Conservation (phyloP, 495 filamentous ascomycete species). For the Hypomontagnella monticulosa region DNA sequence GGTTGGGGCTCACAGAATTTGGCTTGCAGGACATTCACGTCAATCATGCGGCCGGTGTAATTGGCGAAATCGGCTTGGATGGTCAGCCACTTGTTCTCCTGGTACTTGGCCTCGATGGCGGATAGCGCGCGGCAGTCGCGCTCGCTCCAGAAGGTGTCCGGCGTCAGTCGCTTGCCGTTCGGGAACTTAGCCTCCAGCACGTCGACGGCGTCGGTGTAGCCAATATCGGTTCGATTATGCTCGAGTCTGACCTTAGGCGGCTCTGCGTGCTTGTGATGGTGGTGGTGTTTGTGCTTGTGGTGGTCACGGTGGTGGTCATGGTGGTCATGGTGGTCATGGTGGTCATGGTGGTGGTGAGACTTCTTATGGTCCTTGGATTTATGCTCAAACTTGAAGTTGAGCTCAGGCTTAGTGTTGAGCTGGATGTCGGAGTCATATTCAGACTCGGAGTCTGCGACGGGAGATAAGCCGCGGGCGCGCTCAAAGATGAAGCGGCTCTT, state of each 20-base stretch:
- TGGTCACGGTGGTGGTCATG: background rate
- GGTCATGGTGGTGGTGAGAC: background rate
- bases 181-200: conserved; percentile 2
- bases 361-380: too few relatives aligned
- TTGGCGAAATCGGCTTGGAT: conserved; percentile 50
- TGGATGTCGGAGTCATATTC: too few relatives aligned
- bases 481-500: too few relatives aligned
- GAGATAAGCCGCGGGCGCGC: too few relatives aligned
- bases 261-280: background rate
- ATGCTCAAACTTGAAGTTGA: too few relatives aligned
- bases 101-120: conserved; percentile 38
- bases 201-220: background rate
- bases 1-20: background rate
- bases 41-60: conserved; percentile 48
- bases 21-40: conserved; percentile 31
- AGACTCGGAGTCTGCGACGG: too few relatives aligned
- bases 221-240: background rate
- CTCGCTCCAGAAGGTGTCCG: conserved; percentile 41
- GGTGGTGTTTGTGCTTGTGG: background rate
- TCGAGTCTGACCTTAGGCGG: too few relatives aligned
- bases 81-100: conserved; percentile 44
- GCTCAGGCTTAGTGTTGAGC: too few relatives aligned
- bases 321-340: too few relatives aligned
- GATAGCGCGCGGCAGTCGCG: conserved; percentile 47
- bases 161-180: conserved; percentile 16